These are phyloP conservation scores for Fusarium sterilihyphosum DNA, from an alignment of 2,329 filamentous ascomycete genomes.

Conservation along the genomic window DNA sequence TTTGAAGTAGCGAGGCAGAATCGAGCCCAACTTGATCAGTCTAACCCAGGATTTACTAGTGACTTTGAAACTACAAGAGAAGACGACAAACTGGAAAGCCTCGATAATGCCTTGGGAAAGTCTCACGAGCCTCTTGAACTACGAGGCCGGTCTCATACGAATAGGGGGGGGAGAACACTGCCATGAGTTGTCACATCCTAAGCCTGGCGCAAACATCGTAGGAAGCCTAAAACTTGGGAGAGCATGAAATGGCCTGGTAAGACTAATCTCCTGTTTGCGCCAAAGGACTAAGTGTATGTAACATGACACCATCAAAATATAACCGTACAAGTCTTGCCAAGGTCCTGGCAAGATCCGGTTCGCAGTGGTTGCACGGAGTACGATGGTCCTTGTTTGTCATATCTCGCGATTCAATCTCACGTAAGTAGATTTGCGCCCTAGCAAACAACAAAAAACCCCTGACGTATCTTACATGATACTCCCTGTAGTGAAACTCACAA, in stretches of 20 bases:
- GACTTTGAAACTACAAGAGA: neutral
- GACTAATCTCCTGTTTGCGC: neutral
- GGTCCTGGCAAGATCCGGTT: neutral
- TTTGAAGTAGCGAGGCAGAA: neutral
- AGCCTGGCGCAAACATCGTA: neutral
- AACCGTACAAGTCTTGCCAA: neutral
- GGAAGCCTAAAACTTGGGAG: neutral
- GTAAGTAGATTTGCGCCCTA: neutral
- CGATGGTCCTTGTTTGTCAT: neutral
- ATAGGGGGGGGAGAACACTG: neutral
- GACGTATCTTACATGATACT: neutral
- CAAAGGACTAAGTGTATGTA: neutral
- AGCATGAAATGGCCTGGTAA: neutral
- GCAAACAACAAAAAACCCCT: neutral
- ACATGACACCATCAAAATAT: neutral
- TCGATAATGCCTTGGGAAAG: neutral
- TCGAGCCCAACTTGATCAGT: neutral
- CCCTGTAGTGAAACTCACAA: neutral
- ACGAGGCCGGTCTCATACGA: neutral
- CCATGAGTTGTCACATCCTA: neutral
- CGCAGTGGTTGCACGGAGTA: neutral
- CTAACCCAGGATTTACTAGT: neutral
- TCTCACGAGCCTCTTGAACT: neutral
- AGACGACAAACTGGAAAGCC: neutral
- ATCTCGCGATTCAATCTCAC: neutral